Conservation (phyloP, 2,329 filamentous ascomycete genomes). For the Exserohilum rostratum region DNA sequence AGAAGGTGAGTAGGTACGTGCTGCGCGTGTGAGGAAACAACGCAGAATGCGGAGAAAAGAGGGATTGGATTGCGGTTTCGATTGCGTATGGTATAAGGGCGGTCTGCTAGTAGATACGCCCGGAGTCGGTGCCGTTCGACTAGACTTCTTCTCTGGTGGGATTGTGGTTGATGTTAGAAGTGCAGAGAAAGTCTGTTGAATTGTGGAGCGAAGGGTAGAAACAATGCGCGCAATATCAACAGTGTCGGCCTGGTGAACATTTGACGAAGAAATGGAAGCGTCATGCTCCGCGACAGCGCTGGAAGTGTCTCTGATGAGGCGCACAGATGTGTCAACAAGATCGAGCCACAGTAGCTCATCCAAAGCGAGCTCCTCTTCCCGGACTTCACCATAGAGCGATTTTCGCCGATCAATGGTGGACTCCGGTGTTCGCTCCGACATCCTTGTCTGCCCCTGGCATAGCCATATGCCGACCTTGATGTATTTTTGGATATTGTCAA, state of each 20-base stretch:
- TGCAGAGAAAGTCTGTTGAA: slow-evolving; percentile 90
- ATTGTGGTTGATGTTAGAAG: slow-evolving; percentile 72
- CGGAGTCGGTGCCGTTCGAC: slow-evolving; percentile 35
- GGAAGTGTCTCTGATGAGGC: slow-evolving; percentile 55
- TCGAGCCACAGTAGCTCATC: slow-evolving; percentile 71
- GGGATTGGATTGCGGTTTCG: slow-evolving; percentile 59
- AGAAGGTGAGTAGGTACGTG: slow-evolving; percentile 75
- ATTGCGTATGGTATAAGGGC: slow-evolving; percentile 27
- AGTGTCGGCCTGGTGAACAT: slow-evolving; percentile 19
- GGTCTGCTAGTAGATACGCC: slow-evolving; percentile 21
- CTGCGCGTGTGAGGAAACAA: slow-evolving; percentile 84
- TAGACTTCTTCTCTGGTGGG: slow-evolving; percentile 22
- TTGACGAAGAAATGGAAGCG: slow-evolving; percentile 31
- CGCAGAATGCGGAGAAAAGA: slow-evolving; percentile 89
- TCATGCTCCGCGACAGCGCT: slow-evolving; percentile 55
- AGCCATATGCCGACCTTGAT: slow-evolving; percentile 93
- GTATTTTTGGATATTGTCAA: slow-evolving; percentile 85
- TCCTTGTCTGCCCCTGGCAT: slow-evolving; percentile 82
- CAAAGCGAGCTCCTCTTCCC: slow-evolving; percentile 63
- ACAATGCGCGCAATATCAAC: slow-evolving; percentile 68
- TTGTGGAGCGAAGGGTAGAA: slow-evolving; percentile 73
- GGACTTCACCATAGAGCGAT: slow-evolving; percentile 50
- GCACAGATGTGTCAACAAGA: slow-evolving; percentile 66
- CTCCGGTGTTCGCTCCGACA: slow-evolving; percentile 46
- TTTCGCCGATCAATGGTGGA: slow-evolving; percentile 49